Evolutionary conservation across 2,329 filamentous ascomycete species (phyloP), one percentile per base, ranked within the genome.

Genomic region (Periconia macrospinosa): DNA sequence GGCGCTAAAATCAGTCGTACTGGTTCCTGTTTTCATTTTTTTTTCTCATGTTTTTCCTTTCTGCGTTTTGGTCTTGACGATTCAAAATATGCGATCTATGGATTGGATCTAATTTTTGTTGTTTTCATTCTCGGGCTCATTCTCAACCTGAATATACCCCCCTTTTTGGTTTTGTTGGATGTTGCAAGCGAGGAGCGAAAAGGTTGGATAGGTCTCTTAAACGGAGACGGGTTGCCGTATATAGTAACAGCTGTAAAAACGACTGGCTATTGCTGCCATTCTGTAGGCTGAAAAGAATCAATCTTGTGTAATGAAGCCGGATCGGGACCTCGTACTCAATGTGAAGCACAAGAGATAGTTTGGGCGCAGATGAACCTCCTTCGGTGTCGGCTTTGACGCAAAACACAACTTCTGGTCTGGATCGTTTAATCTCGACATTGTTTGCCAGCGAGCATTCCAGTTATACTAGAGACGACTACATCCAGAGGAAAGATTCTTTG

Each of bases 71-170:
- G 66, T 68, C 65, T 65, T 61, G 67, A 60, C 55, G 63, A 58
- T 59, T 55, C 35, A 53, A 13, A 30, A 35, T 18, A 53, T 41
- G 53, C 42, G 57, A 59, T 57, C 55, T 55, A 55, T 63, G 51
- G 60, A 61, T 58, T 66, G 62, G 62, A 66, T 67, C 60, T 69
- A 68, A 68, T 68, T 49, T 53, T 41, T 54, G 52, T 30, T 47
- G 42, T 55, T 43, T 42, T 44, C 30, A 23, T 43, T 41, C 6
- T 41, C 33, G 33, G 33, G 33, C 33, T 37, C 33, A 8, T 37
- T 54, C 41, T 45, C 46, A 53, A 50, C 50, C 53, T 54, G 52
- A 45, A 56, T 56, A 60, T 60, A 60, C 58, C 58, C 58, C 58
- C 58, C 58, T 55, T 37, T 33, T 17, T 49, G 19, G 23, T 49